Evolutionary conservation across 2,329 filamentous ascomycete species (phyloP), one percentile per base, ranked within the genome.

Genomic region (Phaeosphaeria sp.): DNA sequence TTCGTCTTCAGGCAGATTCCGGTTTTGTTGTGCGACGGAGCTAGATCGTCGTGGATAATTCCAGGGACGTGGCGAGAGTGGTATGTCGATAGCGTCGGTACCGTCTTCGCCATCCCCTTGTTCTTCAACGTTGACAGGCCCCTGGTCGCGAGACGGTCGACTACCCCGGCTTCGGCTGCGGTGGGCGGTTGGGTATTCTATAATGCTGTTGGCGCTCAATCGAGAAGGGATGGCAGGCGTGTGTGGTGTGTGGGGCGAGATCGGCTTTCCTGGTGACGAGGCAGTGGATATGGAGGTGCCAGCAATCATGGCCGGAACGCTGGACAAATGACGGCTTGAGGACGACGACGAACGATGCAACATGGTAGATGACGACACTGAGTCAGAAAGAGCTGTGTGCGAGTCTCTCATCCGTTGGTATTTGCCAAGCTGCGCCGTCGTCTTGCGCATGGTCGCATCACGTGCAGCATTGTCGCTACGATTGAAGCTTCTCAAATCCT

Each of bases 221-320:
- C 95, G 87, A 7, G 93, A 97, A 20, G 94, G 94, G 25, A 98
- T 92, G 11, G 93, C 93, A 3, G 95, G 95, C 0, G 93, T 96
- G 71, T 98, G 93, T 1, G 93, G 92, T 0, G 92, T 97, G 72
- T 94, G 92, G 9, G 91, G 93, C 2, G 92, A 97, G 18, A 96
- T 86, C 0, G 93, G 92, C 69, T 97, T 97, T 55, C 81, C 92
- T 1, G 93, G 93, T 9, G 93, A 97, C 0, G 93, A 94, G 0
- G 92, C 94, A 11, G 89, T 89, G 3, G 93, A 97, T 63, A 92
- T 83, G 0, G 91, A 92, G 4, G 89, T 90, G 7, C 84, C 85
- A 22, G 80, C 83, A 49, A 86, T 78, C 80, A 88, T 85, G 6
- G 84, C 83, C 20, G 87, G 86, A 13, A 88, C 84, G 46, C 84